These are phyloP conservation scores for Chlorella sorokiniana DNA, from an alignment of 139 green algal species.

Conservation along the genomic window DNA sequence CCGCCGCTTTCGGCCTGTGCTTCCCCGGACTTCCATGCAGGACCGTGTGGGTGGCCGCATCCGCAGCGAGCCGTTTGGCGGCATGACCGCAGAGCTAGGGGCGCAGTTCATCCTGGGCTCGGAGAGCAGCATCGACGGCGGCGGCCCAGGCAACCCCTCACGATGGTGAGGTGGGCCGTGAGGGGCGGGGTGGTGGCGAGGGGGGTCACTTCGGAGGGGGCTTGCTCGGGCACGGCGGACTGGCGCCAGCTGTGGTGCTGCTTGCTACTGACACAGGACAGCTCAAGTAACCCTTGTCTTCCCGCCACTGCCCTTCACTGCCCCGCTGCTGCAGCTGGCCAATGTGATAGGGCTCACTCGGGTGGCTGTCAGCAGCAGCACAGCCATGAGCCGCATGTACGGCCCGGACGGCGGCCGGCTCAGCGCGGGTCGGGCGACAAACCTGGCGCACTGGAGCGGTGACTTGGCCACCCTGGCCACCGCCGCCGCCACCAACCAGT, in stretches of 20 bases:
- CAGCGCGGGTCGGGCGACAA: not conserved
- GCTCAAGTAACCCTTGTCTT: no score
- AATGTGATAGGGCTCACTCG: not conserved
- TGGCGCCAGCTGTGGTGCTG: not conserved
- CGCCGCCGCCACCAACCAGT: not conserved
- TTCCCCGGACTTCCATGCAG: not conserved
- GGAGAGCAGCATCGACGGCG: not conserved
- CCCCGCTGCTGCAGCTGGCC: not conserved
- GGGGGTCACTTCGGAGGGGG: no score
- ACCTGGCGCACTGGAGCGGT: not conserved
- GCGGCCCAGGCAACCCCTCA: not conserved
- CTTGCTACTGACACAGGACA: no score
- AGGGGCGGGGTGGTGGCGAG: no score
- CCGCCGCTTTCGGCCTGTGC: not conserved
- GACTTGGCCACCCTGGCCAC: not conserved
- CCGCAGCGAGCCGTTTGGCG: slow-evolving; percentile 5
- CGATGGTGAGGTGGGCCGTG: not conserved
- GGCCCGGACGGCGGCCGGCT: not conserved
- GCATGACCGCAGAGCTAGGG: not conserved
- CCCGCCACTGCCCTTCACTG: not conserved
- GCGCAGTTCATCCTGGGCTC: slow-evolving; percentile 13
- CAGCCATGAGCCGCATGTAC: not conserved
- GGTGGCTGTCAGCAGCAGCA: not conserved
- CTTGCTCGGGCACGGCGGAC: no score
- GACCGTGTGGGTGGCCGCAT: slow-evolving; percentile 22